phyloP scores from a whole-genome alignment of 108 stramenopile species.

The Cyclotella cryptica region DNA sequence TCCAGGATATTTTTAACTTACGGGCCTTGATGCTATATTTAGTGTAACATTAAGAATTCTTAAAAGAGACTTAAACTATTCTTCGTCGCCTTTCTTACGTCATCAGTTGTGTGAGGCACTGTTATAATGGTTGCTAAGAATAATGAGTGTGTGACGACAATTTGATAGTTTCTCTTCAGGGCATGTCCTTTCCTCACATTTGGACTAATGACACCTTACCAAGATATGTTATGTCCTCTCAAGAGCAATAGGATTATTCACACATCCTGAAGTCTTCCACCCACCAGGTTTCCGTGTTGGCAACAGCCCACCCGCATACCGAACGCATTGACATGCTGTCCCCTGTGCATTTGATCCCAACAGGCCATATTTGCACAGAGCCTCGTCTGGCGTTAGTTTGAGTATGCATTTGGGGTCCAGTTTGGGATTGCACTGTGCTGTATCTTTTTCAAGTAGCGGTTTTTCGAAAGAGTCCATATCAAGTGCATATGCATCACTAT shows the following conservation, averaged over 20 bases:
- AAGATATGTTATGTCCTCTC: not conserved
- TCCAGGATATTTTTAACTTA: too few species aligned
- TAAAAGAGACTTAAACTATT: too few species aligned
- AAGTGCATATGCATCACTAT: too few species aligned
- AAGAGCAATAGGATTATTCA: slow-evolving; percentile 3
- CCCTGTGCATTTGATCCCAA: slow-evolving; percentile 48
- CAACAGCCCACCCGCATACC: slow-evolving; percentile 60
- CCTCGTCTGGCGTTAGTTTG: slow-evolving; percentile 65
- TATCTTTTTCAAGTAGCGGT: slow-evolving; percentile 46
- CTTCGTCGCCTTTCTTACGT: too few species aligned
- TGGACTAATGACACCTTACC: too few species aligned
- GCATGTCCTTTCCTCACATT: too few species aligned
- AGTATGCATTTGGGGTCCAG: slow-evolving; percentile 72
- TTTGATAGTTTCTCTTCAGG: too few species aligned
- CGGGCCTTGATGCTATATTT: too few species aligned
- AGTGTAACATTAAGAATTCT: too few species aligned
- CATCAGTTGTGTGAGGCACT: too few species aligned
- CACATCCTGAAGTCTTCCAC: slow-evolving; percentile 15
- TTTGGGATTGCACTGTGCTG: slow-evolving; percentile 74
- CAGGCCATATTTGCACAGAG: slow-evolving; percentile 76
- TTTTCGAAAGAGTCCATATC: slow-evolving; percentile 74
- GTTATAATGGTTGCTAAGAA: too few species aligned
- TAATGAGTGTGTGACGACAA: too few species aligned
- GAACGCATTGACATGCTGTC: slow-evolving; percentile 68
- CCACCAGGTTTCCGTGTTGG: slow-evolving; percentile 48